phyloP scores from a whole-genome alignment of 345 rosid genomes.

The Citrus hindsii region DNA sequence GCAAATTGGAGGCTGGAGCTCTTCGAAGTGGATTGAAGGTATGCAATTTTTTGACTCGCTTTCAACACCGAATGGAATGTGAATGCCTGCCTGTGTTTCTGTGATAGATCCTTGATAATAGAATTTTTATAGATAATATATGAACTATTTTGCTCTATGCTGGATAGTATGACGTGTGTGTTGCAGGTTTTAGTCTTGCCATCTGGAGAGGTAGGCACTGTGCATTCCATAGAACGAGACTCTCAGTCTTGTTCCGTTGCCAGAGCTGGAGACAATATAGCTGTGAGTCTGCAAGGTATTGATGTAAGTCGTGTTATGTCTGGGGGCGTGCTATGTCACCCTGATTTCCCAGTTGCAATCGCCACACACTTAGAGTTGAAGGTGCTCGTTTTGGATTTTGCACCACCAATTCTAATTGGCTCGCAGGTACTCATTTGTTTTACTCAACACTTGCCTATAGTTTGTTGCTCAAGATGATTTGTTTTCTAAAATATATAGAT shows the following conservation, averaged over 20 bases:
- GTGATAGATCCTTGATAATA: not conserved
- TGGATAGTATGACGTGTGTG: conserved; percentile 9
- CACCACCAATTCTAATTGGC: conserved; percentile 75
- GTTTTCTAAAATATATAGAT: conserved; percentile 8
- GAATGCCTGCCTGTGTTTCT: not conserved
- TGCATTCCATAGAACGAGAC: conserved; percentile 69
- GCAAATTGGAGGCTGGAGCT: conserved; percentile 95
- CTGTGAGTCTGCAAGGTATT: conserved; percentile 64
- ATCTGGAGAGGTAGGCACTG: conserved; percentile 68
- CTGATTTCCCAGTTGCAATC: conserved; percentile 72
- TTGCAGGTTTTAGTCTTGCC: conserved; percentile 85
- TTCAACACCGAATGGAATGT: not conserved
- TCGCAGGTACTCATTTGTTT: conserved; percentile 52
- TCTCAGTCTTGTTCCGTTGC: conserved; percentile 67
- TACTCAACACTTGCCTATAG: not conserved
- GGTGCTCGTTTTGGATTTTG: conserved; percentile 68
- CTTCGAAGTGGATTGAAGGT: conserved; percentile 85
- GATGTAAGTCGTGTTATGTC: conserved; percentile 66
- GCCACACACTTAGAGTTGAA: conserved; percentile 71
- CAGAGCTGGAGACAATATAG: conserved; percentile 88
- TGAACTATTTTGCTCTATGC: not conserved
- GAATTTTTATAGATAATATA: not conserved
- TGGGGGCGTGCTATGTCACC: conserved; percentile 93
- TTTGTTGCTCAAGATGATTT: conserved; percentile 2
- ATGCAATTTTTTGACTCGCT: conserved; percentile 4